These are phyloP conservation scores for Eucalyptus curtisii DNA, from an alignment of 345 rosid genomes.

Conservation along the genomic window DNA sequence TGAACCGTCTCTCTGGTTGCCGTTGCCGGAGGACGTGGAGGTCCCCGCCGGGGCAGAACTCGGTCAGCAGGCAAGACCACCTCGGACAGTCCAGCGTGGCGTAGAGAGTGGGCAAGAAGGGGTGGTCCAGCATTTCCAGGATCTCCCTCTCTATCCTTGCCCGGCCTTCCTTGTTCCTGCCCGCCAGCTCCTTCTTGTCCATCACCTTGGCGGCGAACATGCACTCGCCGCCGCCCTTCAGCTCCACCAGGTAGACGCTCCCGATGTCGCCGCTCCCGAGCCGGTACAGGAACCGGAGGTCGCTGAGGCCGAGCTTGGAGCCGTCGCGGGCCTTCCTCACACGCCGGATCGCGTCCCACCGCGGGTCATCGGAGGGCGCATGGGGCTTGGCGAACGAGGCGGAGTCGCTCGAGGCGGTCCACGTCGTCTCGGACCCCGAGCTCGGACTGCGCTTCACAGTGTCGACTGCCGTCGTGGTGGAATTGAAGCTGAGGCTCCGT, in stretches of 20 bases:
- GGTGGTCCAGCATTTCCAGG: constrained; percentile 64
- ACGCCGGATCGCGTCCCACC: constrained; percentile 41
- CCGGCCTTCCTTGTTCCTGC: constrained; percentile 57
- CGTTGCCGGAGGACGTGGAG: constrained; percentile 71
- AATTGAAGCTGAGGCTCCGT: constrained; percentile 25
- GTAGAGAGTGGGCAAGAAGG: constrained; percentile 70
- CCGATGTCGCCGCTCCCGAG: constrained; percentile 93
- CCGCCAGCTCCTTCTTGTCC: constrained; percentile 58
- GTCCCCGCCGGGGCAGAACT: constrained; percentile 86
- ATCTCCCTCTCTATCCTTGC: constrained; percentile 67
- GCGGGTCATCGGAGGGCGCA: constrained; percentile 34
- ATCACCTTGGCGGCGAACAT: constrained; percentile 74
- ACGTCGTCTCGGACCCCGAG: constrained; percentile 20
- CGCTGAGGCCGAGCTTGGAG: constrained; percentile 21
- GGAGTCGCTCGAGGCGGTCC: constrained; percentile 4
- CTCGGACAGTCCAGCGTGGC: constrained; percentile 55
- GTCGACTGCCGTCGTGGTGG: constrained; percentile 10
- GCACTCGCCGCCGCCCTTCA: constrained; percentile 41
- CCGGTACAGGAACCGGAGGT: constrained; percentile 51
- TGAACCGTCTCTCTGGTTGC: constrained; percentile 51
- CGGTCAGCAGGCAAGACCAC: constrained; percentile 70
- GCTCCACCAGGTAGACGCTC: constrained; percentile 50
- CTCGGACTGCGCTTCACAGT: constrained; percentile 20
- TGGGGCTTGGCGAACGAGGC: constrained; percentile 14
- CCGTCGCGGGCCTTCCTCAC: neutral